Percentiles rank a stretch among this genome's conserved stretches.
These are phyloP conservation scores for Magnaporthales sp. DNA, from an alignment of 2,329 filamentous ascomycete species.

Conservation along the genomic window DNA sequence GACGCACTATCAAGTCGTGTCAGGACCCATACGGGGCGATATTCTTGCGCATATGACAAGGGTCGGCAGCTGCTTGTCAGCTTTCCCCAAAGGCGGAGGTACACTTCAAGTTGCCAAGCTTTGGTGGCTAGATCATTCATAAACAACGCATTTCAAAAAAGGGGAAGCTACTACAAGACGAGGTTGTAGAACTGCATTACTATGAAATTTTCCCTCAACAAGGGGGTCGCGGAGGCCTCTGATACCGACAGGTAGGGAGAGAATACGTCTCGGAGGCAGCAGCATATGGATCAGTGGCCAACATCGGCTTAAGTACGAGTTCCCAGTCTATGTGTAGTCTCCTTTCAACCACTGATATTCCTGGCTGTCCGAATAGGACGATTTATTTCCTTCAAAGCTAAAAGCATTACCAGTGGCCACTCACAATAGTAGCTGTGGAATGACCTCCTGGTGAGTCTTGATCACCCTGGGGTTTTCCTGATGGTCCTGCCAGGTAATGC, in stretches of 20 bases:
- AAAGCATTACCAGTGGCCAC: not conserved
- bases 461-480: constrained; percentile 3
- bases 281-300: not conserved
- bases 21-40: not conserved
- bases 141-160: not conserved
- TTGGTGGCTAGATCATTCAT: not conserved
- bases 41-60: not conserved
- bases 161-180: not conserved
- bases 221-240: not conserved
- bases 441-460: not conserved
- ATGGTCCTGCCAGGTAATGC: constrained; percentile 50
- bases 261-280: not conserved
- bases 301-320: not conserved
- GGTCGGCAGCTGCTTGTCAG: not conserved
- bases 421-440: not conserved
- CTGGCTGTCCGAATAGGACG: not conserved
- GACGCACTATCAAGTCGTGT: not conserved
- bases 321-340: not conserved
- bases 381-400: not conserved
- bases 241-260: not conserved
- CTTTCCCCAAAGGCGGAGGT: not conserved
- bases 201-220: not conserved
- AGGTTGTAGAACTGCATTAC: not conserved
- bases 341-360: not conserved
- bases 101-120: not conserved